Evolutionary conservation across 768 basidiomycete species (phyloP), one percentile per base, ranked within the genome.

Genomic region (Hemileccinum rubropunctum): DNA sequence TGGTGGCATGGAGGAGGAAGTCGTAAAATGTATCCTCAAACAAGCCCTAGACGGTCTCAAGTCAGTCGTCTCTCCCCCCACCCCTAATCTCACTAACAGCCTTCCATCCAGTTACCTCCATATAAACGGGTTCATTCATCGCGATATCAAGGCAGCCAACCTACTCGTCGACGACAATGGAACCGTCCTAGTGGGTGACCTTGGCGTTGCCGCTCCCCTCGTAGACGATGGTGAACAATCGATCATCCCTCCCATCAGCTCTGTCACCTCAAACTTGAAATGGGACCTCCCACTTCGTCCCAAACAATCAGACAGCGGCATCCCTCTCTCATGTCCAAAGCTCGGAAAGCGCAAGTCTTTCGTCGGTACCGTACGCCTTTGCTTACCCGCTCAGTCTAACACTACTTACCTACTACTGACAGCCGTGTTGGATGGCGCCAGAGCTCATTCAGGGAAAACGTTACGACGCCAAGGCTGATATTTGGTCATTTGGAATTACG

Each of bases 391-490:
- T 6, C 34, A 4, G 15, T 34, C 42, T 34, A 10, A 12, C 43
- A 36, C 42, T 34, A 57, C 43, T 55, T 39, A 48, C 17, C 20
- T 15, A 17, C 26, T 27, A 42, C 42, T 34, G 42, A 32, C 50
- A 84, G 82, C 95, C 95, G 1, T 91, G 89, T 64, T 97, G 91
- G 91, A 98, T 97, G 94, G 91, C 95, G 0, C 95, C 95, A 2
- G 95, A 98, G 59, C 79, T 97, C 20, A 89, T 98, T 41, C 79
- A 87, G 57, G 88, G 92, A 43, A 80, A 79, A 57, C 80, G 82
- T 48, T 95, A 95, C 65, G 92, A 95, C 63, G 78, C 83, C 12
- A 80, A 84, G 55, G 91, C 91, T 17, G 95, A 98, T 63, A 94
- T 98, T 50, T 98, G 94, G 93, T 93, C 90, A 50, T 89, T 97